Conservation (phyloP, 805 yeast genomes). For the Nakazawaea holstii region DNA sequence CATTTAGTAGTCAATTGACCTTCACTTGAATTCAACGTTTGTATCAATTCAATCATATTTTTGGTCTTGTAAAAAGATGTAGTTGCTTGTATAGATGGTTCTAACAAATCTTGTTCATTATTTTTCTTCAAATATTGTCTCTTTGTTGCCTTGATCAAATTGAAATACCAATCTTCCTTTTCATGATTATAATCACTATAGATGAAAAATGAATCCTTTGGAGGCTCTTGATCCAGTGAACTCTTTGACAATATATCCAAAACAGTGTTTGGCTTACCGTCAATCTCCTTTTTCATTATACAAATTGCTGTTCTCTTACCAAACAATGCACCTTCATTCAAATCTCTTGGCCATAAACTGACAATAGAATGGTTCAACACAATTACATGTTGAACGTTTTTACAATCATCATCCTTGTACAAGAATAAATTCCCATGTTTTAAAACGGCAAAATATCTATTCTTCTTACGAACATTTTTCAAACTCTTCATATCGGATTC, state of each 20-base stretch:
- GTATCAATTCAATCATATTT: constrained; percentile 70
- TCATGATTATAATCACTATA: constrained; percentile 74
- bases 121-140: constrained; percentile 21
- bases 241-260: constrained; percentile 16
- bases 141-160: constrained; percentile 73
- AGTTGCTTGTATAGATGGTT: constrained; percentile 63
- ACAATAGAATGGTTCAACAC: constrained; percentile 68
- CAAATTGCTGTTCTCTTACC: constrained; percentile 78
- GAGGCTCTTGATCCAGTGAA: constrained; percentile 21
- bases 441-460: constrained; percentile 62
- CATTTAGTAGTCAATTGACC: constrained; percentile 81
- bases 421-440: constrained; percentile 86
- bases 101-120: constrained; percentile 29
- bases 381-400: constrained; percentile 71
- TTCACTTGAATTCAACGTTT: constrained; percentile 73
- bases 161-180: constrained; percentile 93
- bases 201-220: constrained; percentile 45
- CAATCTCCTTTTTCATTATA: constrained; percentile 44
- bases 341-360: constrained; percentile 77
- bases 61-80: constrained; percentile 67
- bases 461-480: constrained; percentile 42
- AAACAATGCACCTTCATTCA: constrained; percentile 74
- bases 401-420: constrained; percentile 65
- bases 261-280: constrained; percentile 9
- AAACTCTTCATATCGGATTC: constrained; percentile 27